phyloP scores from a whole-genome alignment of 305 asterid species.

The Vinca major region DNA sequence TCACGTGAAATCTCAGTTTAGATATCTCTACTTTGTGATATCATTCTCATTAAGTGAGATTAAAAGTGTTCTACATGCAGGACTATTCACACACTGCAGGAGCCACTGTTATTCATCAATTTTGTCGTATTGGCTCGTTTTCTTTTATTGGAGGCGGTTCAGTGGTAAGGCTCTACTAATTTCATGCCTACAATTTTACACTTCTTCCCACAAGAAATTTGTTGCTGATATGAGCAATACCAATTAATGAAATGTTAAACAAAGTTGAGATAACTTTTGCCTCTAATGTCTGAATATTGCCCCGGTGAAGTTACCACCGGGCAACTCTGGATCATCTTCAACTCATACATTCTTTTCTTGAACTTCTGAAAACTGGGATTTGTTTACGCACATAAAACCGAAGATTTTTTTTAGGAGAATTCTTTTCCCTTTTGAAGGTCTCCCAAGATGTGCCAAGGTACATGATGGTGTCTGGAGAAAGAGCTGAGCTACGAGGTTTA shows the following conservation, averaged over 20 bases:
- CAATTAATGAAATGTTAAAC: neutral
- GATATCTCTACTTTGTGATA: slow-evolving; percentile 11
- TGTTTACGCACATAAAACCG: neutral
- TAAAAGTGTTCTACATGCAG: slow-evolving; percentile 35
- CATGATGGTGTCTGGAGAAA: slow-evolving; percentile 89
- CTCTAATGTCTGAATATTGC: neutral
- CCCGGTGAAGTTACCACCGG: too few species aligned
- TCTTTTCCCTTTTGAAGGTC: slow-evolving; percentile 33
- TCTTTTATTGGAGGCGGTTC: slow-evolving; percentile 97
- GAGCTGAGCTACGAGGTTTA: slow-evolving; percentile 88
- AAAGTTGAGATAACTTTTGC: neutral
- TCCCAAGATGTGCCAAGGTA: slow-evolving; percentile 89
- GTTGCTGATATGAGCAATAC: neutral
- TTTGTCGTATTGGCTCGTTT: slow-evolving; percentile 84
- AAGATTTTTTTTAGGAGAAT: neutral
- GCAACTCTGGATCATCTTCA: too few species aligned
- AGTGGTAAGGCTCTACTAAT: slow-evolving; percentile 40
- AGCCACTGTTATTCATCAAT: slow-evolving; percentile 70
- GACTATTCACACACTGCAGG: slow-evolving; percentile 83
- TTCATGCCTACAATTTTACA: neutral
- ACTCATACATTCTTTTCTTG: too few species aligned
- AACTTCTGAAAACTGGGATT: neutral
- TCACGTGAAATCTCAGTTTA: slow-evolving; percentile 6
- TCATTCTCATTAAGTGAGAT: slow-evolving; percentile 12
- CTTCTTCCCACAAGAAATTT: neutral